Percentiles rank a stretch among this genome's conserved stretches.
phyloP scores from a whole-genome alignment of 805 yeast genomes.

The Ogataea nitratoaversa region DNA sequence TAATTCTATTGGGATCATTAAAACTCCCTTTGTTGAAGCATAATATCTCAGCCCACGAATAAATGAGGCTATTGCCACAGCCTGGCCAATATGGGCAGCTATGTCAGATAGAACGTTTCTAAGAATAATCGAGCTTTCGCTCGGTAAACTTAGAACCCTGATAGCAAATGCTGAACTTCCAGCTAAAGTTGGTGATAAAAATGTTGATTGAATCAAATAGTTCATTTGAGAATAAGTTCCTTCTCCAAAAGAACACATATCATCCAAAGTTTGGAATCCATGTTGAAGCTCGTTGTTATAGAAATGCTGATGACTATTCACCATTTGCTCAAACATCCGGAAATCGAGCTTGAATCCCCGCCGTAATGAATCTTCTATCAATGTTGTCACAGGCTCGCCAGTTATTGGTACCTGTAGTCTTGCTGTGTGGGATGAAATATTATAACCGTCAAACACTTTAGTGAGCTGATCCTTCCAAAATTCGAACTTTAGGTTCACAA shows the following conservation, averaged over 20 bases:
- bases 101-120: constrained; percentile 46
- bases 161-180: constrained; percentile 44
- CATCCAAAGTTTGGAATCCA: constrained; percentile 40
- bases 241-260: constrained; percentile 73
- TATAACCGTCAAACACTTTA: constrained; percentile 34
- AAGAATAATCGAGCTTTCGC: constrained; percentile 27
- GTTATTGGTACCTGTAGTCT: constrained; percentile 25
- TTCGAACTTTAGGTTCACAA: constrained; percentile 54
- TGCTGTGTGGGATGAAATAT: constrained; percentile 24
- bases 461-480: constrained; percentile 69
- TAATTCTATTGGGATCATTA: constrained; percentile 60
- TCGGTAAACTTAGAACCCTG: constrained; percentile 42
- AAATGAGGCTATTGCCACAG: constrained; percentile 64
- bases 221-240: constrained; percentile 73
- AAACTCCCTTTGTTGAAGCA: constrained; percentile 44
- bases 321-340: constrained; percentile 51
- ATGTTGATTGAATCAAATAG: constrained; percentile 57
- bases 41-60: constrained; percentile 58
- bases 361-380: constrained; percentile 50
- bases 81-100: constrained; percentile 80
- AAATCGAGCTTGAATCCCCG: constrained; percentile 49
- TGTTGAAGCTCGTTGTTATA: constrained; percentile 43
- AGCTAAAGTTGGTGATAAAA: constrained; percentile 53
- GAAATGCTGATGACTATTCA: constrained; percentile 55
- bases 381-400: constrained; percentile 62